These are phyloP conservation scores for Collybia sp. DNA, from an alignment of 768 basidiomycete species.

Conservation along the genomic window DNA sequence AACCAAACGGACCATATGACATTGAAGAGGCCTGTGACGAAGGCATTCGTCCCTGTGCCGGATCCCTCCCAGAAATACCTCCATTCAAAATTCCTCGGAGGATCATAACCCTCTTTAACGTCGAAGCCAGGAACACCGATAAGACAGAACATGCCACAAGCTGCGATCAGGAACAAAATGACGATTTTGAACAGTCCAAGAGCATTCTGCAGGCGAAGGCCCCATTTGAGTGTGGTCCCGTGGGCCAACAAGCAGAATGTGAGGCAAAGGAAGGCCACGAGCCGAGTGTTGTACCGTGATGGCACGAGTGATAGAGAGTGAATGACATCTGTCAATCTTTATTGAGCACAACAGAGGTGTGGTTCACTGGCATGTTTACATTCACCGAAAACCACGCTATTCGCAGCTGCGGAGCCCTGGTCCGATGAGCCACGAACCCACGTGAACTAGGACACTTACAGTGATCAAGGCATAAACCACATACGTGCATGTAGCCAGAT, in stretches of 20 bases:
- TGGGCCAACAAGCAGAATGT: constrained; percentile 57
- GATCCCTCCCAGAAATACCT: constrained; percentile 60
- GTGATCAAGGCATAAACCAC: constrained; percentile 55
- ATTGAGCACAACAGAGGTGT: background rate
- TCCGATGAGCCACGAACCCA: background rate
- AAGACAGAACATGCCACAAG: constrained; percentile 53
- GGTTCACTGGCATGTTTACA: constrained; percentile 33
- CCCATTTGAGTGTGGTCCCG: constrained; percentile 46
- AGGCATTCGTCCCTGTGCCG: constrained; percentile 49
- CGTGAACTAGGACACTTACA: constrained; percentile 26
- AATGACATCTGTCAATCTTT: constrained; percentile 44
- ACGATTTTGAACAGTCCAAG: constrained; percentile 60
- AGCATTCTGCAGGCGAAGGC: constrained; percentile 58
- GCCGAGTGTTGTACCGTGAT: constrained; percentile 41
- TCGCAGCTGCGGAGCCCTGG: constrained; percentile 56
- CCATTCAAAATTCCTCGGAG: constrained; percentile 58
- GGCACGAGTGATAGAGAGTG: constrained; percentile 46
- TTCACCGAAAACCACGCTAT: constrained; percentile 68
- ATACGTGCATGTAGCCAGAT: constrained; percentile 56
- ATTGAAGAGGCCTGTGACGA: constrained; percentile 61
- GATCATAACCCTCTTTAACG: constrained; percentile 44
- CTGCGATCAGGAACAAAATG: constrained; percentile 45
- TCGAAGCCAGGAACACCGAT: constrained; percentile 42
- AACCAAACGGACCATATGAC: constrained; percentile 56
- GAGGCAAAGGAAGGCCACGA: constrained; percentile 50